Base-by-base conservation (phyloP, 768 basidiomycete species). In the Kondoa subrosea region DNA sequence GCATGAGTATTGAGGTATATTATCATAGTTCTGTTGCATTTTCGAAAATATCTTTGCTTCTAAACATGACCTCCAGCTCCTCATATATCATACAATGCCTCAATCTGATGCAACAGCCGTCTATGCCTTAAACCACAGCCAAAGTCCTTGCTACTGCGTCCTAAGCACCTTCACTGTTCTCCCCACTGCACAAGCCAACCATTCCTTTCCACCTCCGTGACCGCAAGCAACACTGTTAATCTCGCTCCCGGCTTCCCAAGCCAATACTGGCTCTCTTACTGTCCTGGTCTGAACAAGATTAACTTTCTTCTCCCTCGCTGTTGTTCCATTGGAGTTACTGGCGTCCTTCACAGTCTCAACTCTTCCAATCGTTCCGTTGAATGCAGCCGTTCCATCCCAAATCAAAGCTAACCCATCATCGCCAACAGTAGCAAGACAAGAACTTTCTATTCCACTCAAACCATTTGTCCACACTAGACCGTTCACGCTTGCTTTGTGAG, bases 101-200 rank as follows among this genome's bases (percentile, higher is more conserved):
- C n/a, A n/a, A n/a, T n/a, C n/a, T n/a, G n/a, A n/a, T n/a, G n/a
- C n/a, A n/a, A n/a, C n/a, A n/a, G n/a, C n/a, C n/a, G n/a, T n/a
- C n/a, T n/a, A n/a, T n/a, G n/a, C n/a, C n/a, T n/a, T n/a, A n/a
- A n/a, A n/a, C n/a, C n/a, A n/a, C n/a, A n/a, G n/a, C n/a, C n/a
- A n/a, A n/a, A n/a, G n/a, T n/a, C n/a, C n/a, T n/a, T n/a, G n/a
- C n/a, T n/a, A n/a, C n/a, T n/a, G n/a, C n/a, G n/a, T n/a, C n/a
- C n/a, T n/a, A n/a, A n/a, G n/a, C n/a, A 67, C 68, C 64, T 73
- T 58, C 73, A 92, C 84, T 21, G 82, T 82, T 78, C 86, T 89
- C 31, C 90, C 90, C 71, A 84, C 85, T 57, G 87, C 84, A 74
- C 90, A 82, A 27, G 87, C 89, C 25, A 92, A 78, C 89, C 89